Evolutionary conservation across 2,329 filamentous ascomycete species (phyloP).

Genomic region (Ascochyta rabiei): DNA sequence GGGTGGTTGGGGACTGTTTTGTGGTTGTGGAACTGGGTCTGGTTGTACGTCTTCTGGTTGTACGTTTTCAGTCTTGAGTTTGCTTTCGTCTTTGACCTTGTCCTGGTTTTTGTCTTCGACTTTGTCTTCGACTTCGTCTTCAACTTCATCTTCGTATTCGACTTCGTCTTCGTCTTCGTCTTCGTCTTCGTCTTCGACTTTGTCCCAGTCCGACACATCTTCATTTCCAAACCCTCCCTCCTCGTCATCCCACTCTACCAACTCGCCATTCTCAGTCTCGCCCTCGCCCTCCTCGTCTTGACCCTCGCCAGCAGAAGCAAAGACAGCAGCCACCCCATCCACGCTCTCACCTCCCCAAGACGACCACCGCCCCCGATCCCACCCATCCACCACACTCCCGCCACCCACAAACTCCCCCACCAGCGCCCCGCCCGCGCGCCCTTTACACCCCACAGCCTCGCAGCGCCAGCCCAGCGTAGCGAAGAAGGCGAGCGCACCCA

Average conservation of each 20-base stretch:
- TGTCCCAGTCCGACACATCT: not conserved
- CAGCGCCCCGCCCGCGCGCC: not conserved
- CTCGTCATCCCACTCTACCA: slow-evolving; percentile 4
- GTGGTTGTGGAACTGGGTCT: too few relatives aligned
- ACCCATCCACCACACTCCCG: slow-evolving; percentile 1
- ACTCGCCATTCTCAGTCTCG: not conserved
- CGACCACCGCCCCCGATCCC: not conserved
- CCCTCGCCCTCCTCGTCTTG: not conserved
- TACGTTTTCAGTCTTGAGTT: too few relatives aligned
- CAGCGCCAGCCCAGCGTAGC: slow-evolving; percentile 6
- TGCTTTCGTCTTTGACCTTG: too few relatives aligned
- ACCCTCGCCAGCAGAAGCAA: too few relatives aligned
- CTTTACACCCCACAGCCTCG: slow-evolving; percentile 2
- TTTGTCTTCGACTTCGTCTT: not conserved
- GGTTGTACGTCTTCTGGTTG: too few relatives aligned
- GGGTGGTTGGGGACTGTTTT: too few relatives aligned
- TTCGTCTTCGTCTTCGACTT: not conserved
- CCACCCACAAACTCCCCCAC: not conserved
- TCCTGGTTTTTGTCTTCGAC: not conserved
- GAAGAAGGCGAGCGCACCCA: not conserved
- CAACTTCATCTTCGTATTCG: not conserved
- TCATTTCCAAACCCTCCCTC: not conserved
- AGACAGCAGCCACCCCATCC: too few relatives aligned
- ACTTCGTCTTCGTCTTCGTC: too few relatives aligned
- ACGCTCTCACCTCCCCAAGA: not conserved